Evolutionary conservation across 352 stramenopile genomes (phyloP).

Genomic region (Phytophthora cactorum): DNA sequence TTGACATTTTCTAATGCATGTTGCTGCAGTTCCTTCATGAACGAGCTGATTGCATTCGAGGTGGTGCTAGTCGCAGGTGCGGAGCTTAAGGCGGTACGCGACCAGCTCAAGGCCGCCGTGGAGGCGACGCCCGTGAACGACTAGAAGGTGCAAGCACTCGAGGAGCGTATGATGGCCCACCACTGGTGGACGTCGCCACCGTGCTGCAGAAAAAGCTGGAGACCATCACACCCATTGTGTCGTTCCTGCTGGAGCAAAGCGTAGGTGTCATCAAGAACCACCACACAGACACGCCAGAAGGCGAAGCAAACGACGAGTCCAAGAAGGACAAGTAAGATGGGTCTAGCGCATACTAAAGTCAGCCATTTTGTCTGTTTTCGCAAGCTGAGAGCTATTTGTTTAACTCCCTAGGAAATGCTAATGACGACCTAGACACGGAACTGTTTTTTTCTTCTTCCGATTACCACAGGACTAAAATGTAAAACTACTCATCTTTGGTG

Average conservation of each 20-base stretch:
- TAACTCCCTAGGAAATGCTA: too few species aligned
- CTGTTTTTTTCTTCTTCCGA: too few species aligned
- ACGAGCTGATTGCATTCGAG: constrained; percentile 71
- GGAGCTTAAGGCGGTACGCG: constrained; percentile 68
- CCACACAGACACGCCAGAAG: not conserved
- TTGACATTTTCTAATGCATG: not conserved
- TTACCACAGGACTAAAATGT: too few species aligned
- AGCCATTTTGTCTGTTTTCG: too few species aligned
- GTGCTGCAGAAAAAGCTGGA: constrained; percentile 68
- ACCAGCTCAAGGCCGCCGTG: constrained; percentile 55
- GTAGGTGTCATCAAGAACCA: constrained; percentile 51
- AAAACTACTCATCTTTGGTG: too few species aligned
- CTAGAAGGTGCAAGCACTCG: constrained; percentile 53
- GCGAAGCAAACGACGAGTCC: constrained; percentile 12
- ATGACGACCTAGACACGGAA: too few species aligned
- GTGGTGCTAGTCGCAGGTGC: constrained; percentile 74
- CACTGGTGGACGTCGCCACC: constrained; percentile 47
- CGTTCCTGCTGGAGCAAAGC: constrained; percentile 64
- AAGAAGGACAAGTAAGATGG: constrained; percentile 58
- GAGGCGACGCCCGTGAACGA: constrained; percentile 46
- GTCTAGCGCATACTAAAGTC: too few species aligned
- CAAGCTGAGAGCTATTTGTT: too few species aligned
- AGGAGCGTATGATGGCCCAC: constrained; percentile 39
- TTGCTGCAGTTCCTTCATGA: constrained; percentile 54
- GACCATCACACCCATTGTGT: constrained; percentile 59